phyloP scores from a whole-genome alignment of 495 filamentous ascomycete genomes.

The Neurospora sublineolata region DNA sequence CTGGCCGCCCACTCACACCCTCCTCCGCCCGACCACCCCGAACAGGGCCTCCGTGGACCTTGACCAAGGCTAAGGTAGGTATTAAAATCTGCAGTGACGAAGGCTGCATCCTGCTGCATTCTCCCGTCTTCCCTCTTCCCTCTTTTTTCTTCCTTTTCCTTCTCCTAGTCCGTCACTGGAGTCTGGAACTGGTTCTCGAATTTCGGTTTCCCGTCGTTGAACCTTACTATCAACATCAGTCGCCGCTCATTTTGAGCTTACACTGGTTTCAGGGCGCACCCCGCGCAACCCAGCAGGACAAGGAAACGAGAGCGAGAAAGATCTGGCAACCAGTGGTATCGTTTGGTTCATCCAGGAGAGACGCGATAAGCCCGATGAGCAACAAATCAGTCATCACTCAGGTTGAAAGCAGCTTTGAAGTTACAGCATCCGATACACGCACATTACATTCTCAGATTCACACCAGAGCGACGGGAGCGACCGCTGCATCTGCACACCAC shows the following conservation, averaged over 20 bases:
- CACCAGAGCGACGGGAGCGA: not conserved
- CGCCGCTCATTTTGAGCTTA: not conserved
- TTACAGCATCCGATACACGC: not conserved
- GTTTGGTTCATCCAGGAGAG: not conserved
- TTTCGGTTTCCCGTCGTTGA: not conserved
- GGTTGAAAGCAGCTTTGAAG: not conserved
- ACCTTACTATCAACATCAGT: not conserved
- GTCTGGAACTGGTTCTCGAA: slow-evolving; percentile 3
- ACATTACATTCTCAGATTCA: not conserved
- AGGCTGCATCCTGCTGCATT: slow-evolving; percentile 10
- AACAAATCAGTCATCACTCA: not conserved
- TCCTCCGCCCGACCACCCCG: slow-evolving; percentile 4
- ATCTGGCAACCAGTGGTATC: not conserved
- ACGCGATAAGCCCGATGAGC: not conserved
- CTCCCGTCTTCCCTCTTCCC: not conserved
- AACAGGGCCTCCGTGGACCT: not conserved
- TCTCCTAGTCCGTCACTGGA: not conserved
- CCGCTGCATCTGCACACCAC: not conserved
- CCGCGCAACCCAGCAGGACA: not conserved
- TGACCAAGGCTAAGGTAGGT: not conserved
- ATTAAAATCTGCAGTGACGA: slow-evolving; percentile 10
- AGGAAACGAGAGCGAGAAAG: not conserved
- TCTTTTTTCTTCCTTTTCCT: slow-evolving; percentile 4
- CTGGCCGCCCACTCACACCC: not conserved
- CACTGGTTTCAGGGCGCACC: not conserved